Conservation (phyloP, 1,284 basidiomycete genomes). For the Cryptococcus sp. region DNA sequence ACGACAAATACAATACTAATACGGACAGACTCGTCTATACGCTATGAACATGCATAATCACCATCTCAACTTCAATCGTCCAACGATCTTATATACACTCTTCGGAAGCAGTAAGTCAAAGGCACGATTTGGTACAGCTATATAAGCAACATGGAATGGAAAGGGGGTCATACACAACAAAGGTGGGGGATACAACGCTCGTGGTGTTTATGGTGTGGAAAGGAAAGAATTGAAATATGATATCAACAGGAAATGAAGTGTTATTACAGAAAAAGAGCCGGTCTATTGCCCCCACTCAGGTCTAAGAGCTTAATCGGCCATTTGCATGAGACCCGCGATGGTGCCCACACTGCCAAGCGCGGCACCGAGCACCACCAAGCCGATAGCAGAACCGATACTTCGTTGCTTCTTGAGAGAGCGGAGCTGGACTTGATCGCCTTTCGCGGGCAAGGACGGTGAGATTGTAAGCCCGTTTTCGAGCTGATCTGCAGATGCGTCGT, state of each 20-base stretch:
- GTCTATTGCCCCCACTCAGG: no score
- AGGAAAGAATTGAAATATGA: background rate
- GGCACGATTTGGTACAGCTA: background rate
- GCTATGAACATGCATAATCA: background rate
- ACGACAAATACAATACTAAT: background rate
- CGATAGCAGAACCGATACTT: slow-evolving; percentile 13
- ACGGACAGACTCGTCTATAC: background rate
- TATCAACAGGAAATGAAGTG: no score
- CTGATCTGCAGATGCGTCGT: background rate
- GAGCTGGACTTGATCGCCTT: background rate
- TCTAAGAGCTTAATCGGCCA: slow-evolving; percentile 19
- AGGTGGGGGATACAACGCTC: background rate
- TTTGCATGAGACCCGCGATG: slow-evolving; percentile 38
- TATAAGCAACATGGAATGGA: background rate
- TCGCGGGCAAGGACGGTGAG: no score
- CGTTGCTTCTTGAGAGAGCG: slow-evolving; percentile 8
- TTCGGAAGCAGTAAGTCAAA: no score
- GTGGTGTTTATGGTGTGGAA: slow-evolving; percentile 1
- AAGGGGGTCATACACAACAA: background rate
- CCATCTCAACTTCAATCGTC: background rate
- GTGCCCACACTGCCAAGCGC: slow-evolving; percentile 38
- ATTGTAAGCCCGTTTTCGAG: no score
- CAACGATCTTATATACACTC: background rate
- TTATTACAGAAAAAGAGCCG: no score
- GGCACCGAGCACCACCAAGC: slow-evolving; percentile 30